Evolutionary conservation across 2,329 filamentous ascomycete species (phyloP), one percentile per base, ranked within the genome.

Genomic region (Pseudogymnoascus sp.): DNA sequence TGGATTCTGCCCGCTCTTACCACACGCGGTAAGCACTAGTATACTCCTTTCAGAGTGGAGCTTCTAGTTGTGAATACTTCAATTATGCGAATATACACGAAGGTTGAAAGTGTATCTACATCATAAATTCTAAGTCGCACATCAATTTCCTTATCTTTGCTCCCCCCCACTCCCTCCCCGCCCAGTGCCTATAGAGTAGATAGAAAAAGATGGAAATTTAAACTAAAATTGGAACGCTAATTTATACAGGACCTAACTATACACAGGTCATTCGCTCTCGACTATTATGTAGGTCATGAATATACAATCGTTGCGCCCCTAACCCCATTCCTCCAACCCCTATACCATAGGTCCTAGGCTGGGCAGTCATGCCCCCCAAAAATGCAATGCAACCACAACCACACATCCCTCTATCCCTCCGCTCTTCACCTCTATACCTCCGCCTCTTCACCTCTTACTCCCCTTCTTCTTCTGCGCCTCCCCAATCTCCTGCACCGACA

Each of bases 371-470:
- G 21, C 21, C 21, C 21, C 21, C 41, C 14, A 43, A 25, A 45
- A 31, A 8, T 9, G 9, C 7, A 14, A 23, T 23, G 41, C 41
- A 25, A 45, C 14, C 14, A 12, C 18, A 45, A 43, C 28, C 1
- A 40, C 6, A 16, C 37, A 16, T n/a, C 14, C 7, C n/a, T 40
- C n/a, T 40, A 6, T 18, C n/a, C 38, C 7, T 6, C 16, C 16
- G 16, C 16, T 16, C 16, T 16, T 16, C 16, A 16, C 16, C 16
- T 16, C 16, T 16, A 16, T 16, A 16, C 16, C 1, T 25, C 12
- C 14, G 14, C 12, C 58, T 72, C 38, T 62, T 38, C 58, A 71
- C 69, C 43, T 12, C 43, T 49, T 49, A 0, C 43, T 12, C 21
- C 43, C 43, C 5, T 49, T 45, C 41, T 25, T 49, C 21, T 8